phyloP scores from a whole-genome alignment of 2,329 filamentous ascomycete species.

The Catunica adiposa region DNA sequence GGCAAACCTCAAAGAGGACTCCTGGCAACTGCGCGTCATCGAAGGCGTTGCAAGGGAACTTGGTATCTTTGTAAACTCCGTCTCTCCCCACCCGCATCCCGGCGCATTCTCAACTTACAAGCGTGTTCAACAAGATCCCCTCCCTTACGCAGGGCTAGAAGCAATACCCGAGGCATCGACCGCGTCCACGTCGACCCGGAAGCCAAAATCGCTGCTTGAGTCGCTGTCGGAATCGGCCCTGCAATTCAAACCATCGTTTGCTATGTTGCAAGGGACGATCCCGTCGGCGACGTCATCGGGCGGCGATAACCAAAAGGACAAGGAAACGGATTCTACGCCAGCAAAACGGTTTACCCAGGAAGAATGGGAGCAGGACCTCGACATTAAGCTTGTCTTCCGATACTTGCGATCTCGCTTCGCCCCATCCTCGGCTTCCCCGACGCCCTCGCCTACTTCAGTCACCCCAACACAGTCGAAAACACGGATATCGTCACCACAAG shows the following conservation, averaged over 20 bases:
- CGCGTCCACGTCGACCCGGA: constrained; percentile 13
- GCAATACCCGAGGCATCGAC: constrained; percentile 37
- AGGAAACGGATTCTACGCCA: neutral
- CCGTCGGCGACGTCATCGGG: constrained; percentile 17
- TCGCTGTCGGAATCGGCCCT: constrained; percentile 10
- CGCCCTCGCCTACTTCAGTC: constrained; percentile 19
- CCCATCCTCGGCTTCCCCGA: constrained; percentile 27
- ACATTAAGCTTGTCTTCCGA: constrained; percentile 79
- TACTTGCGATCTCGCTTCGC: constrained; percentile 63
- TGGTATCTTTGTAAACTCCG: constrained; percentile 63
- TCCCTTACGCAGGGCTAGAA: constrained; percentile 66
- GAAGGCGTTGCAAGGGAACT: constrained; percentile 78
- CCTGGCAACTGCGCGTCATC: constrained; percentile 64
- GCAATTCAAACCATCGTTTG: constrained; percentile 15
- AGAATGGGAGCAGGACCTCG: constrained; percentile 87
- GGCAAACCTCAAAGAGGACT: constrained; percentile 25
- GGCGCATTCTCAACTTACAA: constrained; percentile 76
- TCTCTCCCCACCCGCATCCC: constrained; percentile 57
- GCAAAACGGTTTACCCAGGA: constrained; percentile 41
- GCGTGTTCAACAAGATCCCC: constrained; percentile 43
- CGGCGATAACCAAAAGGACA: neutral
- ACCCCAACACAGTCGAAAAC: neutral
- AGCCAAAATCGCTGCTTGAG: constrained; percentile 14
- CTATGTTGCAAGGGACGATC: constrained; percentile 17
- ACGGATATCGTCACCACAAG: neutral